phyloP scores from a whole-genome alignment of 139 green algal genomes.

The Picochlorum sp. region DNA sequence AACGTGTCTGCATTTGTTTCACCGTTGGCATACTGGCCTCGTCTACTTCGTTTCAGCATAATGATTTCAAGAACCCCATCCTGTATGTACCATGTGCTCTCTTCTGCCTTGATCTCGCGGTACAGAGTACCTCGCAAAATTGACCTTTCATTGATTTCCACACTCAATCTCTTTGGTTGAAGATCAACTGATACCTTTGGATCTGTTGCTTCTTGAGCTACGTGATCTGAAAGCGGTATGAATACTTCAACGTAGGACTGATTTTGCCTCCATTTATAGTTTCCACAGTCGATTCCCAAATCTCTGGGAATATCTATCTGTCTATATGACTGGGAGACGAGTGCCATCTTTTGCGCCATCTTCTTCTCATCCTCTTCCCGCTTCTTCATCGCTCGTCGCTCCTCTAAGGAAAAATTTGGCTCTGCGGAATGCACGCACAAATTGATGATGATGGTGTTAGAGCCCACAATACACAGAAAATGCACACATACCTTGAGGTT shows the following conservation, averaged over 20 bases:
- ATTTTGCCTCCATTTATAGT: conserved; percentile 80
- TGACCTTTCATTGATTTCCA: conserved; percentile 30
- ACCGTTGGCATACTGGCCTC: conserved; percentile 62
- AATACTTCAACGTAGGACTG: conserved; percentile 71
- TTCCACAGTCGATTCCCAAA: conserved; percentile 40
- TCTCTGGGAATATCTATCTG: conserved; percentile 34
- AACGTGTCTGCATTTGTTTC: conserved; percentile 66
- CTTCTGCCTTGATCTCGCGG: conserved; percentile 55
- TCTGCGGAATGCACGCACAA: neutral
- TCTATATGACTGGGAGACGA: conserved; percentile 10
- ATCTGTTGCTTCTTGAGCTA: neutral
- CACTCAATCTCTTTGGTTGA: conserved; percentile 20
- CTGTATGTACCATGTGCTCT: conserved; percentile 63
- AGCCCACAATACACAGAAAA: neutral
- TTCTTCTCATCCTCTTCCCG: conserved; percentile 13
- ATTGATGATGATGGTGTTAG: conserved; percentile 14
- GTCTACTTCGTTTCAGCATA: conserved; percentile 70
- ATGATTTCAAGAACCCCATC: conserved; percentile 64
- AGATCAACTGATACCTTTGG: conserved; percentile 31
- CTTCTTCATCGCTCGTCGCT: conserved; percentile 33
- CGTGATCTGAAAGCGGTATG: conserved; percentile 38
- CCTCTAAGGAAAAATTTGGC: conserved; percentile 42
- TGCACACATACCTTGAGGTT: conserved; percentile 40
- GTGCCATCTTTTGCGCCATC: neutral
- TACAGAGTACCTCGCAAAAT: conserved; percentile 50